A percentile compares a stretch with the other conserved stretches of the same genome.
These are phyloP conservation scores for Eucalyptus leucophloia DNA, from an alignment of 345 rosid species.

Conservation along the genomic window DNA sequence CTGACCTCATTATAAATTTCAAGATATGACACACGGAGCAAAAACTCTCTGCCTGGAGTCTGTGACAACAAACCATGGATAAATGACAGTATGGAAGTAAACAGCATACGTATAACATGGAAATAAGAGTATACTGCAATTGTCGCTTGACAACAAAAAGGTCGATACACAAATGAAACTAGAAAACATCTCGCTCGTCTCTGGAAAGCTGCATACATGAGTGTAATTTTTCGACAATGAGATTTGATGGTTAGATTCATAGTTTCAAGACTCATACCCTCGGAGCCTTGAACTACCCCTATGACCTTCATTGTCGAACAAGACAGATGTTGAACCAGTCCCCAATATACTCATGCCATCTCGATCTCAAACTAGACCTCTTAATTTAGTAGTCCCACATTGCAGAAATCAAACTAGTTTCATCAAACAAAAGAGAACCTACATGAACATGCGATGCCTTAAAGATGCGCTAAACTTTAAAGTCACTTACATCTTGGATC, in stretches of 20 bases:
- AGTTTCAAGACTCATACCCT: background rate
- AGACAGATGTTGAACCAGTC: background rate
- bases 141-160: background rate
- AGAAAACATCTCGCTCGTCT: background rate
- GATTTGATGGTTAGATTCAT: background rate
- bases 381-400: background rate
- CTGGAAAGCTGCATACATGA: background rate
- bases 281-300: background rate
- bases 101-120: background rate
- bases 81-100: background rate
- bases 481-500: slow-evolving; percentile 84
- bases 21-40: slow-evolving; percentile 96
- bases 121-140: background rate
- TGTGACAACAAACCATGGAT: slow-evolving; percentile 14
- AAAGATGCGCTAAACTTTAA: background rate
- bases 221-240: background rate
- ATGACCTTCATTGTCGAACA: background rate
- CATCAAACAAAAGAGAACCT: background rate
- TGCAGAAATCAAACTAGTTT: background rate
- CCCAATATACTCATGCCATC: background rate
- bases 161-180: background rate
- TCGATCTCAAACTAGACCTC: background rate
- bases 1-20: slow-evolving; percentile 98
- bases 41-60: slow-evolving; percentile 99
- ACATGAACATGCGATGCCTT: background rate